These are phyloP conservation scores for Yarrowia sp. DNA, from an alignment of 805 yeast species.

Conservation along the genomic window DNA sequence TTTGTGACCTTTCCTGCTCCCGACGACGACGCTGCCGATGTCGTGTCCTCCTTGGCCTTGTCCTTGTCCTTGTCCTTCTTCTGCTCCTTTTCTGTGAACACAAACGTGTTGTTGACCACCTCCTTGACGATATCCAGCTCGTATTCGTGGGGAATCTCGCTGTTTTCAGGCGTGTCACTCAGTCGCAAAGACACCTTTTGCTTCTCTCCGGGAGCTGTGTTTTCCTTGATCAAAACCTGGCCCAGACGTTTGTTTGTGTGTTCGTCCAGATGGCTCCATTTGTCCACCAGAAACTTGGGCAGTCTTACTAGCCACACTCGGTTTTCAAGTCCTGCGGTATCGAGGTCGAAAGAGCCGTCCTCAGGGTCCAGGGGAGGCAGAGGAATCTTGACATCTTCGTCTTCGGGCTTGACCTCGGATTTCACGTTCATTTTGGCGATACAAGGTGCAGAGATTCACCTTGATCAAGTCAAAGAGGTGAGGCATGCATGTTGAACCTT, in stretches of 20 bases:
- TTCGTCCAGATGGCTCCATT: constrained; percentile 64
- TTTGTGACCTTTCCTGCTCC: constrained; percentile 3
- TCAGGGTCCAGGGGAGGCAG: constrained; percentile 30
- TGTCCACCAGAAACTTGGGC: constrained; percentile 80
- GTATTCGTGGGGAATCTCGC: constrained; percentile 75
- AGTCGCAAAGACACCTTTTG: constrained; percentile 39
- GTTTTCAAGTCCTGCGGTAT: constrained; percentile 56
- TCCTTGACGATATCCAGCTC: constrained; percentile 75
- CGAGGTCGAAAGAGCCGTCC: constrained; percentile 50
- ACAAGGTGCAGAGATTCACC: too few species aligned
- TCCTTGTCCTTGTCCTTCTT: constrained; percentile 40
- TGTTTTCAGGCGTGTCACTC: constrained; percentile 43
- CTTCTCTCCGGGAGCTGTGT: constrained; percentile 39
- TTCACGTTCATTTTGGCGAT: neutral
- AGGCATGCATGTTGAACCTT: neutral
- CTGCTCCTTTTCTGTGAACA: constrained; percentile 82
- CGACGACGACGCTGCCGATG: neutral
- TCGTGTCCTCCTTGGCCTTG: neutral
- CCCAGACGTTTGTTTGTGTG: constrained; percentile 74
- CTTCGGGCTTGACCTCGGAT: constrained; percentile 1
- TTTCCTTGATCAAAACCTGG: constrained; percentile 60
- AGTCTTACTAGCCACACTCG: constrained; percentile 90
- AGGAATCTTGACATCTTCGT: constrained; percentile 20
- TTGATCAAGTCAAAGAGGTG: neutral
- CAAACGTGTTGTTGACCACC: constrained; percentile 77